A percentile compares a stretch with the other conserved stretches of the same genome.
Conservation (phyloP, 2,329 filamentous ascomycete species). For the Calonectria hawksworthii region DNA sequence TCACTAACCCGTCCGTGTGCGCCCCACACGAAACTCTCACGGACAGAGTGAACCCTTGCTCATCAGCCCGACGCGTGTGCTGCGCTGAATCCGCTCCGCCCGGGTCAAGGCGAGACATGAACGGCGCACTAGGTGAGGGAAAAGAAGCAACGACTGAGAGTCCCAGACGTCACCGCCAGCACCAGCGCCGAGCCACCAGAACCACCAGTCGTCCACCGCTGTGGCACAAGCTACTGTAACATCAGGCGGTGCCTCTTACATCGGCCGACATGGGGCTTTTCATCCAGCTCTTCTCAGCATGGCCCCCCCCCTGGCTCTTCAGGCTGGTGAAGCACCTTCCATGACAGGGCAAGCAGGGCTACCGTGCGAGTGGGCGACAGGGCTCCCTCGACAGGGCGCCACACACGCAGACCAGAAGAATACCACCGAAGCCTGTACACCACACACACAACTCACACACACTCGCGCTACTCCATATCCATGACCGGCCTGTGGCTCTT, state of each 20-base stretch:
- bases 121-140: conserved; percentile 31
- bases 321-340: conserved; percentile 43
- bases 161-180: conserved; percentile 35
- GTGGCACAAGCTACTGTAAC: conserved; percentile 37
- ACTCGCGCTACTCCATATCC: conserved; percentile 9
- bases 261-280: conserved; percentile 24
- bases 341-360: conserved; percentile 48
- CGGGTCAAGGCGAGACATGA: conserved; percentile 44
- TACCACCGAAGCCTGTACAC: conserved; percentile 2
- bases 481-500: conserved; percentile 19
- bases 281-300: conserved; percentile 6
- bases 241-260: conserved; percentile 41
- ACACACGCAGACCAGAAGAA: conserved; percentile 13
- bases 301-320: conserved; percentile 32
- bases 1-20: conserved; percentile 18
- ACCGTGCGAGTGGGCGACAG: conserved; percentile 42
- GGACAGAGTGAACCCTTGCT: conserved; percentile 31
- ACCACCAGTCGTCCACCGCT: conserved; percentile 38
- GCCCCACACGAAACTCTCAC: conserved; percentile 33
- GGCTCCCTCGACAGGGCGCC: conserved; percentile 39
- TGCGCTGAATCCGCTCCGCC: conserved; percentile 32
- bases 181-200: conserved; percentile 27
- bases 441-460: not conserved
- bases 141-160: conserved; percentile 34
- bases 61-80: conserved; percentile 30